Conservation (phyloP, 1,284 basidiomycete species). For the Trichosporon ovoides region DNA sequence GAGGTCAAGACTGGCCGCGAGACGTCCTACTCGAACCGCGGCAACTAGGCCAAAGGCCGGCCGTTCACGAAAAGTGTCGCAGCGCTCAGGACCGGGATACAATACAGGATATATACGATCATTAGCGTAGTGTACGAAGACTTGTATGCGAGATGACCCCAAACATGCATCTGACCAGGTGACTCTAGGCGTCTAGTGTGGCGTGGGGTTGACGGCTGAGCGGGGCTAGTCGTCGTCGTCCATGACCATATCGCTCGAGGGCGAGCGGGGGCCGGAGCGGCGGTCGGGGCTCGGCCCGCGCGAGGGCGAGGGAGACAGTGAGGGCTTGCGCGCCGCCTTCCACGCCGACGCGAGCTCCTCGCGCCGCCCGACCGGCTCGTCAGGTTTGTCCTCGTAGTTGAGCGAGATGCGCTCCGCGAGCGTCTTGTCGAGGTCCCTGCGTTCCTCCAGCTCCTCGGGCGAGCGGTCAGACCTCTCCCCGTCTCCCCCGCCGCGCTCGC, state of each 20-base stretch:
- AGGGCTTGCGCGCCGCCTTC: neutral
- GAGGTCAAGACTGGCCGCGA: slow-evolving; percentile 46
- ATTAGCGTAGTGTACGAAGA: too few species aligned
- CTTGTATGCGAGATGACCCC: too few species aligned
- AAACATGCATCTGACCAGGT: too few species aligned
- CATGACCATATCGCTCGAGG: slow-evolving; percentile 19
- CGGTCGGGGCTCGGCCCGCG: neutral
- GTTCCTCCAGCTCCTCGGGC: neutral
- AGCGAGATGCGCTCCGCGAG: neutral
- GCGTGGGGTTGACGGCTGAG: too few species aligned
- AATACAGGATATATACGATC: too few species aligned
- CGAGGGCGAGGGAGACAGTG: too few species aligned
- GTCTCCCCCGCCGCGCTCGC: slow-evolving; percentile 12
- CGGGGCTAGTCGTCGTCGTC: slow-evolving; percentile 6
- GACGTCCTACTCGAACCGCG: slow-evolving; percentile 16
- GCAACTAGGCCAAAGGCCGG: slow-evolving; percentile 51
- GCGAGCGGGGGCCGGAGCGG: neutral
- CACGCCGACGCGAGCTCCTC: neutral
- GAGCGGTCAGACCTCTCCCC: neutral
- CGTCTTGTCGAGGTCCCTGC: neutral
- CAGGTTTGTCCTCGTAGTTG: neutral
- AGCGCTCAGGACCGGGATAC: too few species aligned
- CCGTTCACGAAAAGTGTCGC: slow-evolving; percentile 27
- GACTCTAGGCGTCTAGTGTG: neutral
- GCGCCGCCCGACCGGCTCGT: neutral